Percentiles rank a stretch among this genome's conserved stretches.
These are phyloP conservation scores for Sporopachydermia lactativora DNA, from an alignment of 805 yeast genomes.

Conservation along the genomic window DNA sequence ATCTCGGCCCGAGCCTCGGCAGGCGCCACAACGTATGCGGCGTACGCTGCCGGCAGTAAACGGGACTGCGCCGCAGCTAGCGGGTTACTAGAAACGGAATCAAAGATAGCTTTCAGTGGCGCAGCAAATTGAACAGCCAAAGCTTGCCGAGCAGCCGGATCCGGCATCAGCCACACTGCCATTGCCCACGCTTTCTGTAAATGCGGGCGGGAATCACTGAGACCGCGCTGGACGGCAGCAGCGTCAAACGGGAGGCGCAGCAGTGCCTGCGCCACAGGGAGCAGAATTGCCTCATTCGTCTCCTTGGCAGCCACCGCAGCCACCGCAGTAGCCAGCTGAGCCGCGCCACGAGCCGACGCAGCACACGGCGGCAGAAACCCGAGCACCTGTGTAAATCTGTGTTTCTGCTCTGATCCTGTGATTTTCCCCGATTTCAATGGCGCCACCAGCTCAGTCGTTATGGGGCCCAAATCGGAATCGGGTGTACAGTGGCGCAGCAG, in stretches of 20 bases:
- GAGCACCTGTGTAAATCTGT: slow-evolving; percentile 33
- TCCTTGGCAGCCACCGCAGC: slow-evolving; percentile 53
- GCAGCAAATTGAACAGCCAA: too few relatives aligned
- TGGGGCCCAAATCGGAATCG: slow-evolving; percentile 16
- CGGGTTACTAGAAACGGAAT: slow-evolving; percentile 38
- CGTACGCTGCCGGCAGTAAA: slow-evolving; percentile 40
- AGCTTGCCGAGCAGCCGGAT: too few relatives aligned
- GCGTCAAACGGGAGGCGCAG: too few relatives aligned
- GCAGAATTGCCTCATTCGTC: slow-evolving; percentile 52
- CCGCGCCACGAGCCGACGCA: slow-evolving; percentile 18
- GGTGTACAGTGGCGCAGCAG: slow-evolving; percentile 14
- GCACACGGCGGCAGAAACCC: slow-evolving; percentile 16
- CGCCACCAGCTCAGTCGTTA: slow-evolving; percentile 41
- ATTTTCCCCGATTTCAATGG: slow-evolving; percentile 41
- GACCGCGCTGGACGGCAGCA: too few relatives aligned
- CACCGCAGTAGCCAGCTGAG: slow-evolving; percentile 28
- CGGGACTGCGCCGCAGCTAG: slow-evolving; percentile 37
- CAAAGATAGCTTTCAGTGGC: slow-evolving; percentile 20
- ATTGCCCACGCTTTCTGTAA: too few relatives aligned
- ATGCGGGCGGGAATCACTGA: too few relatives aligned
- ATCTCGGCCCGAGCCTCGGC: too few relatives aligned
- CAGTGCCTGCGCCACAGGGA: slow-evolving; percentile 33
- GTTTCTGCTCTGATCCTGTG: slow-evolving; percentile 53
- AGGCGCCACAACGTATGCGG: slow-evolving; percentile 22
- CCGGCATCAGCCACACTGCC: too few relatives aligned